Conservation (phyloP, 805 yeast genomes). For the Wickerhamomyces canadensis region DNA sequence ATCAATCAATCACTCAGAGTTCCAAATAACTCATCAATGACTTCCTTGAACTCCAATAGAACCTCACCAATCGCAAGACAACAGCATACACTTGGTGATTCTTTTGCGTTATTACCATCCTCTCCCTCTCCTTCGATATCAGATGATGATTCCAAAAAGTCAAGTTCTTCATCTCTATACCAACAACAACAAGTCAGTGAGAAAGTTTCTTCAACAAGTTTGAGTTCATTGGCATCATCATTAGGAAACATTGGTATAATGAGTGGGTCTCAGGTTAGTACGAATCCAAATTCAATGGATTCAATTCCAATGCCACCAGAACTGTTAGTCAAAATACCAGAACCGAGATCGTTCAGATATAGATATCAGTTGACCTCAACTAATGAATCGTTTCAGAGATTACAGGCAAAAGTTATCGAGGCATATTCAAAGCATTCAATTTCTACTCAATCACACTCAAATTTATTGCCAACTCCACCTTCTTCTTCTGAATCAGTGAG, state of each 20-base stretch:
- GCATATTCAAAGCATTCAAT: slow-evolving; percentile 2
- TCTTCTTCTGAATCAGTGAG: background rate
- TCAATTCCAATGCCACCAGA: slow-evolving; percentile 38
- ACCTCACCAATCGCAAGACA: background rate
- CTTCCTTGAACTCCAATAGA: background rate
- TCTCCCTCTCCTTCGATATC: background rate
- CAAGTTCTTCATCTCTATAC: background rate
- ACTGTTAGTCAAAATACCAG: slow-evolving; percentile 38
- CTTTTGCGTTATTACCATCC: background rate
- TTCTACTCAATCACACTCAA: background rate
- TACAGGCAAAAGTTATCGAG: slow-evolving; percentile 21
- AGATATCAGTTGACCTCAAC: slow-evolving; percentile 42
- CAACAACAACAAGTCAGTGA: background rate
- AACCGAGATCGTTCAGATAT: slow-evolving; percentile 38
- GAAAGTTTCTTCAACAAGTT: background rate
- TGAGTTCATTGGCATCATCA: background rate
- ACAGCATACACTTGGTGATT: slow-evolving; percentile 6
- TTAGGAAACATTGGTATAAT: background rate
- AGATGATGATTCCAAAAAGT: background rate
- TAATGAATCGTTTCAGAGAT: slow-evolving; percentile 33
- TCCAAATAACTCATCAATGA: no score
- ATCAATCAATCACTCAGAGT: no score
- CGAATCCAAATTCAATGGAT: slow-evolving; percentile 13
- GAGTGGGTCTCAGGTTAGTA: no score
- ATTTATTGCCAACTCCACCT: background rate